These are phyloP conservation scores for Pythium biforme DNA, from an alignment of 352 stramenopile species.

Conservation along the genomic window DNA sequence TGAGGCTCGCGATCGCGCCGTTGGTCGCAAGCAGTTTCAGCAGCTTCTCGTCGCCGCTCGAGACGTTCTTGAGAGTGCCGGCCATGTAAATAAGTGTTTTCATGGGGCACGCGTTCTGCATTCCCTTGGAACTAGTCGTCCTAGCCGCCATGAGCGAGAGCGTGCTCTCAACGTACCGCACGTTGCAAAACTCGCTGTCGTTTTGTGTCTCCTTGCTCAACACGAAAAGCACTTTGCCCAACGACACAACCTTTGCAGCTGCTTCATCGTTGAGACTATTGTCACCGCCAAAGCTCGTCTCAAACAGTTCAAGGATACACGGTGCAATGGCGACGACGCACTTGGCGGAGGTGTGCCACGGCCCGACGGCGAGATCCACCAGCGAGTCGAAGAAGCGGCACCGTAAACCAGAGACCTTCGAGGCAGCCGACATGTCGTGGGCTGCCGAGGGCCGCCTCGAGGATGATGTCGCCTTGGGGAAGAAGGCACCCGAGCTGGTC, in stretches of 20 bases:
- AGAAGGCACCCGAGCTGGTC: not conserved
- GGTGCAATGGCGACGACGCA: constrained; percentile 45
- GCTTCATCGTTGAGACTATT: not conserved
- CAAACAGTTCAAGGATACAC: constrained; percentile 41
- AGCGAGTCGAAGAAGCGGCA: constrained; percentile 30
- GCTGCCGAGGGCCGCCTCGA: not conserved
- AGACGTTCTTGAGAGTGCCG: constrained; percentile 76
- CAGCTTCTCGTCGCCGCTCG: constrained; percentile 56
- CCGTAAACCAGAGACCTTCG: constrained; percentile 23
- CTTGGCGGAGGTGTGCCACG: constrained; percentile 32
- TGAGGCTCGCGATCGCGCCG: constrained; percentile 55
- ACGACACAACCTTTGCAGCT: constrained; percentile 25
- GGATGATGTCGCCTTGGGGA: not conserved
- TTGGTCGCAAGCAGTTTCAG: constrained; percentile 60
- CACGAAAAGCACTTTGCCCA: constrained; percentile 69
- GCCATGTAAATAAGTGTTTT: constrained; percentile 66
- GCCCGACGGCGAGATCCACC: constrained; percentile 27
- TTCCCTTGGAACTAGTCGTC: too few species aligned
- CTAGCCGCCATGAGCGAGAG: constrained; percentile 46
- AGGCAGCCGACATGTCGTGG: not conserved
- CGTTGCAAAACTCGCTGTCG: constrained; percentile 60
- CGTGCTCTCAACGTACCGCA: constrained; percentile 61
- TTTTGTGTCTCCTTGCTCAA: constrained; percentile 72
- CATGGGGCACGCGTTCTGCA: constrained; percentile 24
- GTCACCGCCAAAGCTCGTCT: not conserved